Percentiles rank a stretch among this genome's conserved stretches.
Evolutionary conservation across 495 filamentous ascomycete species (phyloP).

Genomic region (Penicillium waksmanii): DNA sequence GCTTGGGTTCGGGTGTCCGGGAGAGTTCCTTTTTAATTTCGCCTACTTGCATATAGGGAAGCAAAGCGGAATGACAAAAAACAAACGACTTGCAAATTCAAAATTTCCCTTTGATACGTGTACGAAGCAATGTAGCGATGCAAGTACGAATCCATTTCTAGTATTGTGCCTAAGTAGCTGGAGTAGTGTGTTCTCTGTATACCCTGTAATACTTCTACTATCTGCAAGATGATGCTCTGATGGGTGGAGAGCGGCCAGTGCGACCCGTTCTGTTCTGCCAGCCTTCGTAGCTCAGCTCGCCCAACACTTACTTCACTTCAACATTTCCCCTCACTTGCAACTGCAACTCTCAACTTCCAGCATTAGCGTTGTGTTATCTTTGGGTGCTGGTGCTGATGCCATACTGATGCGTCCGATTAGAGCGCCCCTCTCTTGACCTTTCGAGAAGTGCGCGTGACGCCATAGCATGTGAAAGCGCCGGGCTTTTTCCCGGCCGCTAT

Average conservation of each 20-base stretch:
- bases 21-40: constrained; percentile 49
- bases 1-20: constrained; percentile 47
- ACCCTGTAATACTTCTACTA: too few relatives aligned
- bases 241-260: too few relatives aligned
- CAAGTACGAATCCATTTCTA: constrained; percentile 16
- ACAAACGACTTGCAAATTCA: constrained; percentile 46
- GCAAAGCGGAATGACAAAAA: constrained; percentile 51
- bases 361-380: too few relatives aligned
- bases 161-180: background rate
- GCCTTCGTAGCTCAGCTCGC: too few relatives aligned
- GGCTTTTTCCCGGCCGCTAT: constrained; percentile 17
- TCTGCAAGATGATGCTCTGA: too few relatives aligned
- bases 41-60: constrained; percentile 51
- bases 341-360: too few relatives aligned
- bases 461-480: constrained; percentile 44
- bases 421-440: background rate
- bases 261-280: too few relatives aligned
- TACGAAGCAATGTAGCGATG: constrained; percentile 26
- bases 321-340: too few relatives aligned
- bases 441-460: constrained; percentile 21
- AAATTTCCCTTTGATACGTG: constrained; percentile 29
- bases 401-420: background rate
- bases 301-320: too few relatives aligned
- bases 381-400: background rate
- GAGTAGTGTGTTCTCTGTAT: too few relatives aligned